These are phyloP conservation scores for Pichia sp. DNA, from an alignment of 1,139 yeast genomes.

Conservation along the genomic window DNA sequence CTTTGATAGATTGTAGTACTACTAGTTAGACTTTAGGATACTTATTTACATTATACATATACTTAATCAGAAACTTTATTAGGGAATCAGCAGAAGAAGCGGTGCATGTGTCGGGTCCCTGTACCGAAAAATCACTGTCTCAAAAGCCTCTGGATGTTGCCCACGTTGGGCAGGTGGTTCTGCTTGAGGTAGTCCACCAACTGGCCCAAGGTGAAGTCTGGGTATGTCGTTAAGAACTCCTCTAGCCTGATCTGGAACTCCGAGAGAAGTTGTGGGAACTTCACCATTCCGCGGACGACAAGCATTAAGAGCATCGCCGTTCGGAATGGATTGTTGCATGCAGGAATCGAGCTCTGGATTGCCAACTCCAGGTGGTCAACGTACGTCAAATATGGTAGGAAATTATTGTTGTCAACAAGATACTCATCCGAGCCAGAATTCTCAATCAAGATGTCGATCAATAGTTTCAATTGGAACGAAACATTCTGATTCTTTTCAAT, in stretches of 20 bases:
- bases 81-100: too few species aligned
- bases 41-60: not conserved
- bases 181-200: constrained; percentile 12
- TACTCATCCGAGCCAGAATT: constrained; percentile 9
- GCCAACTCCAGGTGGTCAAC: constrained; percentile 16
- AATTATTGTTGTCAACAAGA: constrained; percentile 8
- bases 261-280: constrained; percentile 10
- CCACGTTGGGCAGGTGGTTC: constrained; percentile 11
- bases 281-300: constrained; percentile 14
- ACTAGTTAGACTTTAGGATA: not conserved
- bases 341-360: constrained; percentile 13
- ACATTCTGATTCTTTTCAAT: constrained; percentile 11
- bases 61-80: too few species aligned
- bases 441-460: constrained; percentile 11
- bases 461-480: constrained; percentile 13
- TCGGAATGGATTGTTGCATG: constrained; percentile 16
- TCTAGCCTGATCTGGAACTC: constrained; percentile 8
- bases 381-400: constrained; percentile 18
- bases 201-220: constrained; percentile 18
- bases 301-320: constrained; percentile 10
- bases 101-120: too few species aligned
- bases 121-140: too few species aligned
- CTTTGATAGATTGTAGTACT: not conserved
- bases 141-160: not conserved
- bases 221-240: constrained; percentile 14